Base-by-base conservation (phyloP, 2,329 filamentous ascomycete genomes). In the Talaromyces sp. region DNA sequence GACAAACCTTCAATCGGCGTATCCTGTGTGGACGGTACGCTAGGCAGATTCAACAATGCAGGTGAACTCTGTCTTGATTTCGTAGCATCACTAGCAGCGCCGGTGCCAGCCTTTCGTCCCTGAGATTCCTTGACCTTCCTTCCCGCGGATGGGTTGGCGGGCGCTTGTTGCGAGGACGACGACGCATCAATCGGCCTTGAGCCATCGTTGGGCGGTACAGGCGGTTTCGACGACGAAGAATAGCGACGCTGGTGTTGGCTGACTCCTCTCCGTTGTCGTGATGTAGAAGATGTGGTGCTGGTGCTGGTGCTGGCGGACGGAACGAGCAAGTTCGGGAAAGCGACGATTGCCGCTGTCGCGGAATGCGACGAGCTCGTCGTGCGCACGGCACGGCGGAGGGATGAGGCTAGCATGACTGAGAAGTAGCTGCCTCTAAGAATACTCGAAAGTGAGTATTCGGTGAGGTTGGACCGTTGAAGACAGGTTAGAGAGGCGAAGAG, bases 221-320 rank as follows among this genome's bases (percentile, higher is more conserved):
- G 78, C 37, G 78, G 80, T 68, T 82, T 82, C n/a, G 80, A 82
- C 41, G 80, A 82, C 41, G 80, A 82, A 50, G 80, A 82, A 72
- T 82, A 81, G 64, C 80, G 77, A 67, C 79, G 77, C 69, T 82
- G 80, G 69, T 81, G 59, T 24, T 39, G 56, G 7, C n/a, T 10
- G 14, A 33, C 52, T 8, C 52, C 33, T 56, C 52, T 27, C 16
- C 37, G 56, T 59, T n/a, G 56, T 7, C 19, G 19, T 16, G 50
- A 16, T 13, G 27, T 24, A 48, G 24, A 27, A 13, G 24, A 10
- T 1, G 33, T 16, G 10, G 31, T 64, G 72, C 69, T 67, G n/a
- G 31, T 64, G 72, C 69, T 67, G 62, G 33, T 24, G 35, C 4
- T 57, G 19, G 33, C 72, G 66, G 77, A 52, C 65, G 73, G 72